These are phyloP conservation scores for Escovopsis sp. DNA, from an alignment of 2,329 filamentous ascomycete genomes.

Conservation along the genomic window DNA sequence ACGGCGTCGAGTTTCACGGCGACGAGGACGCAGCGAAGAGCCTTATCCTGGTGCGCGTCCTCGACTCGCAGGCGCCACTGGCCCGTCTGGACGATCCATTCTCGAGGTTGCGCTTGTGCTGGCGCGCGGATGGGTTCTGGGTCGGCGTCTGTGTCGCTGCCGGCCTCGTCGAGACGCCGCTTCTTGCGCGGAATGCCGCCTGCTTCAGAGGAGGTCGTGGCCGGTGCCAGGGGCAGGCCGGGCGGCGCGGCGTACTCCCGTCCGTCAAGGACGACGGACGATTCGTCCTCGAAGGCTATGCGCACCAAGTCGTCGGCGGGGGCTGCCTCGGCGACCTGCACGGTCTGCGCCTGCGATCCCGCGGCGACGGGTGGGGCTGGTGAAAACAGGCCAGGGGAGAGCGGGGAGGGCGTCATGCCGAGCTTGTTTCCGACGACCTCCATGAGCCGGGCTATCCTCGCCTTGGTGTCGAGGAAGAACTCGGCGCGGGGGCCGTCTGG, in stretches of 20 bases:
- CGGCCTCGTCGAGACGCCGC: slow-evolving; percentile 22
- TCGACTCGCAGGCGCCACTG: slow-evolving; percentile 61
- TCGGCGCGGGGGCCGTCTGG: slow-evolving; percentile 36
- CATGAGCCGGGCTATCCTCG: slow-evolving; percentile 56
- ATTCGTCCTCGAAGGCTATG: slow-evolving; percentile 43
- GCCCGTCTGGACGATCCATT: slow-evolving; percentile 50
- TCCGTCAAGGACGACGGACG: slow-evolving; percentile 44
- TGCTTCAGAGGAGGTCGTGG: slow-evolving; percentile 12
- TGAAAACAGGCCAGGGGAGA: slow-evolving; percentile 53
- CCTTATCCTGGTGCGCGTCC: slow-evolving; percentile 15
- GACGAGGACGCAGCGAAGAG: slow-evolving; percentile 54
- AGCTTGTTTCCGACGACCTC: slow-evolving; percentile 72
- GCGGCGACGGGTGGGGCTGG: slow-evolving; percentile 11
- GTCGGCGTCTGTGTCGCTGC: not conserved
- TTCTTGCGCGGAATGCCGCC: slow-evolving; percentile 29
- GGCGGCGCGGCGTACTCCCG: slow-evolving; percentile 21
- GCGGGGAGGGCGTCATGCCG: slow-evolving; percentile 44
- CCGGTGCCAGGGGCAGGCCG: slow-evolving; percentile 11
- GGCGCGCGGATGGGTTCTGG: slow-evolving; percentile 14
- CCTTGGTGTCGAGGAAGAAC: slow-evolving; percentile 57
- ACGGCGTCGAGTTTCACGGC: slow-evolving; percentile 64
- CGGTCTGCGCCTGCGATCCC: slow-evolving; percentile 42
- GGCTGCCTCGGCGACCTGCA: slow-evolving; percentile 53
- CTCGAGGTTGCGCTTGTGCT: no score
- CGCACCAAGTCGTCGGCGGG: slow-evolving; percentile 56